Percentiles rank a stretch among this genome's conserved stretches.
These are phyloP conservation scores for Russula foetens DNA, from an alignment of 768 basidiomycete genomes.

Conservation along the genomic window DNA sequence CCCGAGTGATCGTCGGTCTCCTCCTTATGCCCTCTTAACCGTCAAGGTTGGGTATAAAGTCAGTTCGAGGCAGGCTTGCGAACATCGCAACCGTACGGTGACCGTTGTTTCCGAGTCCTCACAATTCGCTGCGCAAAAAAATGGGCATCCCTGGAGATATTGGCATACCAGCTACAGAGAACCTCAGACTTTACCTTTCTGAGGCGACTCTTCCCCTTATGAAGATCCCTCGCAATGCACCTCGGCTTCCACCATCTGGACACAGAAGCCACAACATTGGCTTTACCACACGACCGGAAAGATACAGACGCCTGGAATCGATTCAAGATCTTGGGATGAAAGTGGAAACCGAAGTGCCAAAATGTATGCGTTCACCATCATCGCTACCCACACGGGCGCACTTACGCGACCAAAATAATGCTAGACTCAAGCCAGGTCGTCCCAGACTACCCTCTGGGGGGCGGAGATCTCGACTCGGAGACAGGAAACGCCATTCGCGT, in stretches of 20 bases:
- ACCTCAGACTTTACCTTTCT: slow-evolving; percentile 16
- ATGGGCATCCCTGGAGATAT: slow-evolving; percentile 14
- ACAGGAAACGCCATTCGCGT: slow-evolving; percentile 5
- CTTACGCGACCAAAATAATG: background rate
- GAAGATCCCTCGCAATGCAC: slow-evolving; percentile 10
- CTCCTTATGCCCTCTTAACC: background rate
- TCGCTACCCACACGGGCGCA: background rate
- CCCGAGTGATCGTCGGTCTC: background rate
- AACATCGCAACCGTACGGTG: background rate
- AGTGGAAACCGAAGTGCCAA: background rate
- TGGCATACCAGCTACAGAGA: slow-evolving; percentile 15
- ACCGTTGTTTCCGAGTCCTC: background rate
- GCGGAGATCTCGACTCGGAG: background rate
- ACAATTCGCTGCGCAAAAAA: background rate
- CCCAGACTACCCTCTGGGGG: slow-evolving; percentile 2
- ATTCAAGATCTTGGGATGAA: background rate
- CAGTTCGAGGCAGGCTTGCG: background rate
- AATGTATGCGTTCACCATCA: background rate
- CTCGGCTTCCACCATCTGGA: slow-evolving; percentile 13
- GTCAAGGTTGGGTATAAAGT: slow-evolving; percentile 4
- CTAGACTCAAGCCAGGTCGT: slow-evolving; percentile 1
- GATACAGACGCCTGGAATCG: slow-evolving; percentile 7
- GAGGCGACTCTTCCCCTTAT: slow-evolving; percentile 14
- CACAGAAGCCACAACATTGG: slow-evolving; percentile 16
- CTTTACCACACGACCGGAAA: slow-evolving; percentile 14